Evolutionary conservation across 2,329 filamentous ascomycete species (phyloP).

Genomic region (Periglandula ipomoeae): DNA sequence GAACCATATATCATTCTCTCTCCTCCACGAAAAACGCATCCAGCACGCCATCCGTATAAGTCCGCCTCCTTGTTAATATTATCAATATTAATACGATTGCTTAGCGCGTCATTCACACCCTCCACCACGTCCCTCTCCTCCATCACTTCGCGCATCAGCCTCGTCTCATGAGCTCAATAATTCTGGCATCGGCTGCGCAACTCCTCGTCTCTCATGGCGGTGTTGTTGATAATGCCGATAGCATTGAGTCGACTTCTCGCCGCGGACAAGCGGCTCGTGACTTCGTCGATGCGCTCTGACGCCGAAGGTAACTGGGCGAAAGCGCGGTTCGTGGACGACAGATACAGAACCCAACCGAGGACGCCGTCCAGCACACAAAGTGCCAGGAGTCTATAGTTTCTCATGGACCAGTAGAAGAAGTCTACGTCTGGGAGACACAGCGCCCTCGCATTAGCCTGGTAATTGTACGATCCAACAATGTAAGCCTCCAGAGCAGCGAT

Average conservation of each 20-base stretch:
- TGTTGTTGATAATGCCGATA: slow-evolving; percentile 70
- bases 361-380: slow-evolving; percentile 57
- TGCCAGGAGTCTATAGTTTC: slow-evolving; percentile 50
- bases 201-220: slow-evolving; percentile 61
- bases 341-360: slow-evolving; percentile 59
- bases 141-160: slow-evolving; percentile 64
- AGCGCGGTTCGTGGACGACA: slow-evolving; percentile 71
- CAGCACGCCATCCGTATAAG: slow-evolving; percentile 41
- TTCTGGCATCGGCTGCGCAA: slow-evolving; percentile 56
- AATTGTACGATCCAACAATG: slow-evolving; percentile 53
- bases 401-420: slow-evolving; percentile 62
- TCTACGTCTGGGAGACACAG: slow-evolving; percentile 56
- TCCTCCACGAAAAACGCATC: slow-evolving; percentile 18
- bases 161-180: slow-evolving; percentile 76
- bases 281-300: slow-evolving; percentile 56
- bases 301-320: slow-evolving; percentile 54
- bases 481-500: slow-evolving; percentile 59
- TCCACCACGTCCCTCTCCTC: slow-evolving; percentile 69
- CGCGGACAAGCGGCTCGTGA: slow-evolving; percentile 46
- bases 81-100: slow-evolving; percentile 53
- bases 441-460: slow-evolving; percentile 54
- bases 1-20: not conserved
- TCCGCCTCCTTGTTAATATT: slow-evolving; percentile 54
- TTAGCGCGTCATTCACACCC: slow-evolving; percentile 58
- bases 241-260: slow-evolving; percentile 61